Evolutionary conservation across 208 protist species (phyloP).

Genomic region (Leishmania mexicana): DNA sequence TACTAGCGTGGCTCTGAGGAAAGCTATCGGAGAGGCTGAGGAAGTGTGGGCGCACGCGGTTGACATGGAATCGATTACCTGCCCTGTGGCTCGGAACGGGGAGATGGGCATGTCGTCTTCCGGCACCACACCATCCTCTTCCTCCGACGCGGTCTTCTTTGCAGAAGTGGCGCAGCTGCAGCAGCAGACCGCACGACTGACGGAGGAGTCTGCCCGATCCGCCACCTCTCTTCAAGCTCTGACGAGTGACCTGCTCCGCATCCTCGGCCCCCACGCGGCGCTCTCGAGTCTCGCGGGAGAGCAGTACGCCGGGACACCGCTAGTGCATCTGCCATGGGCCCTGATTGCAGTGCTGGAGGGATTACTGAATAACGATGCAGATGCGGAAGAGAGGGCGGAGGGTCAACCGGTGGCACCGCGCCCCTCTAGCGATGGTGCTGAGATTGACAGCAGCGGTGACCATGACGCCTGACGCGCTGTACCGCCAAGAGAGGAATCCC

Average conservation of each 20-base stretch:
- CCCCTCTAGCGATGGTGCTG: background rate
- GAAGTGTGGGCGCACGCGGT: background rate
- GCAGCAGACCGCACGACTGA: slow-evolving; percentile 9
- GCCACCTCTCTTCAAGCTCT: slow-evolving; percentile 19
- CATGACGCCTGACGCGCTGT: background rate
- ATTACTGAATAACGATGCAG: slow-evolving; percentile 7
- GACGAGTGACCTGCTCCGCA: slow-evolving; percentile 17
- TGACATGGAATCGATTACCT: background rate
- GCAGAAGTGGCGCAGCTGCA: slow-evolving; percentile 21
- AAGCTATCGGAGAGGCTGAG: slow-evolving; percentile 7
- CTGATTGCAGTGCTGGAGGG: slow-evolving; percentile 20
- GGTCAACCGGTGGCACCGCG: background rate
- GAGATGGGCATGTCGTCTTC: background rate
- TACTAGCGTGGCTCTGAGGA: slow-evolving; percentile 2
- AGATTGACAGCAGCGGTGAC: background rate
- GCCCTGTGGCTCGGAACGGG: background rate
- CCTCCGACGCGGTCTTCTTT: slow-evolving; percentile 26
- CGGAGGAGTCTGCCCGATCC: slow-evolving; percentile 20
- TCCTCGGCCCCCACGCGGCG: slow-evolving; percentile 25
- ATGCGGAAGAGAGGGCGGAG: background rate
- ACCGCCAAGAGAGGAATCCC: background rate
- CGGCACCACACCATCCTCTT: background rate
- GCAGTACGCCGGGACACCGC: slow-evolving; percentile 14
- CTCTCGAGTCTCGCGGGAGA: slow-evolving; percentile 19
- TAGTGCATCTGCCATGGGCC: slow-evolving; percentile 20